A percentile compares a stretch with the other conserved stretches of the same genome.
phyloP scores from a whole-genome alignment of 306 rosid species.

The Begonia loranthoides region DNA sequence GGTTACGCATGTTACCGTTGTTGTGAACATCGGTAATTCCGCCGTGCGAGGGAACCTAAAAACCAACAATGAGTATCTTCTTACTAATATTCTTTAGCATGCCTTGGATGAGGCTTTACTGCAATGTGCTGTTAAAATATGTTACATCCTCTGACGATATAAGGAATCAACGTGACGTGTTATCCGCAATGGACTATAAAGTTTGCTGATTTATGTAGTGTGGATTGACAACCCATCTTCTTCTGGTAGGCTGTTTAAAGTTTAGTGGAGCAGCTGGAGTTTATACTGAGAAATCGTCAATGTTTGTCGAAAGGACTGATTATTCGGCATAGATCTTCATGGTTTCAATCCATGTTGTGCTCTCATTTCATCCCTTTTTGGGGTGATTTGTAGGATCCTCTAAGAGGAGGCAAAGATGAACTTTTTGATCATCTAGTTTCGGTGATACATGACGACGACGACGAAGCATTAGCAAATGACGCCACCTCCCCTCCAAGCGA shows the following conservation, averaged over 20 bases:
- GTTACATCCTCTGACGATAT: not conserved
- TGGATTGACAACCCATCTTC: not conserved
- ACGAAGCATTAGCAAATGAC: constrained; percentile 57
- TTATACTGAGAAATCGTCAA: no score
- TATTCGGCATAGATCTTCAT: not conserved
- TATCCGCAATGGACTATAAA: no score
- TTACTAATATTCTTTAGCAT: no score
- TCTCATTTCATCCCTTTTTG: no score
- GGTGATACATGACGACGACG: constrained; percentile 50
- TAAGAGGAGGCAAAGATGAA: constrained; percentile 82
- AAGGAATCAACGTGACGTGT: not conserved
- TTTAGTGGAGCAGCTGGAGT: no score
- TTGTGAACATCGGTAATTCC: no score
- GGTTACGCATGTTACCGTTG: no score
- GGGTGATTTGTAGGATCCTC: constrained; percentile 59
- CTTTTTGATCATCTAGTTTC: constrained; percentile 57
- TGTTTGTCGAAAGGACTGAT: no score
- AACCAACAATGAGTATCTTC: no score
- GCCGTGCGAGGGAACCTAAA: no score
- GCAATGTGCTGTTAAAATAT: not conserved
- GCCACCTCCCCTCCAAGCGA: constrained; percentile 52
- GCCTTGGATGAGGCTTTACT: not conserved
- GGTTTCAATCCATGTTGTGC: not conserved
- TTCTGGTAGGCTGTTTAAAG: no score
- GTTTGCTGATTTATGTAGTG: no score